phyloP scores from a whole-genome alignment of 1,284 basidiomycete species.

The Athelia psychrophila region DNA sequence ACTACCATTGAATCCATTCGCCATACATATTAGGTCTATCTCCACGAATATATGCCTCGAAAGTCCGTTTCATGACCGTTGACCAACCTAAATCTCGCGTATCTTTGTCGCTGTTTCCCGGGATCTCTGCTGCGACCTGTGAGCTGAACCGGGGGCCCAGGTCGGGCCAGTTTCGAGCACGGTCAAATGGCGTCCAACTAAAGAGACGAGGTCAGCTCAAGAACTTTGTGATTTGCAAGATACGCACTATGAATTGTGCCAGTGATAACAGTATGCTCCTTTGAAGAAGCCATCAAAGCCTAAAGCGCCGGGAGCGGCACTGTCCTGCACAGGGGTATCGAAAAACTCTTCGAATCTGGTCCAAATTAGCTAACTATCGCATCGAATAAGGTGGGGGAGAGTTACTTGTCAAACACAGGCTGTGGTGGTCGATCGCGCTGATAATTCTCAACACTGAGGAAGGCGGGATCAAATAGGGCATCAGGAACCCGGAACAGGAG shows the following conservation, averaged over 20 bases:
- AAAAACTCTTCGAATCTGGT: constrained; percentile 69
- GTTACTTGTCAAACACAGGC: constrained; percentile 73
- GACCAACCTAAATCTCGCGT: constrained; percentile 73
- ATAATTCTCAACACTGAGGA: constrained; percentile 73
- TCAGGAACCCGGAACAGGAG: constrained; percentile 70
- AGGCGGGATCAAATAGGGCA: constrained; percentile 77
- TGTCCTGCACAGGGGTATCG: constrained; percentile 60
- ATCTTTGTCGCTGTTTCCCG: constrained; percentile 26
- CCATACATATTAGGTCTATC: constrained; percentile 79
- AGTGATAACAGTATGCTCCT: constrained; percentile 81
- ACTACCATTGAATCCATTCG: constrained; percentile 57
- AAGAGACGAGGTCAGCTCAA: background rate
- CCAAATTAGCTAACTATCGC: too few relatives aligned
- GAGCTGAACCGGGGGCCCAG: constrained; percentile 62
- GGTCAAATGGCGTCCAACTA: constrained; percentile 80
- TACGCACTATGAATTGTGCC: constrained; percentile 72
- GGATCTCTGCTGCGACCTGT: constrained; percentile 31
- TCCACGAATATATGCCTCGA: constrained; percentile 70
- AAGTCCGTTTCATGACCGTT: constrained; percentile 77
- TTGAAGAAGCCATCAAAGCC: constrained; percentile 82
- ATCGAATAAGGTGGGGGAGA: constrained; percentile 6
- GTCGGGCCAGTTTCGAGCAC: constrained; percentile 71
- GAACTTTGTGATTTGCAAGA: background rate
- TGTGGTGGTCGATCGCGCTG: constrained; percentile 77
- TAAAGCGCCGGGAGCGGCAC: constrained; percentile 64